Conservation (phyloP, 208 protist genomes). For the Trypanosoma grayi region DNA sequence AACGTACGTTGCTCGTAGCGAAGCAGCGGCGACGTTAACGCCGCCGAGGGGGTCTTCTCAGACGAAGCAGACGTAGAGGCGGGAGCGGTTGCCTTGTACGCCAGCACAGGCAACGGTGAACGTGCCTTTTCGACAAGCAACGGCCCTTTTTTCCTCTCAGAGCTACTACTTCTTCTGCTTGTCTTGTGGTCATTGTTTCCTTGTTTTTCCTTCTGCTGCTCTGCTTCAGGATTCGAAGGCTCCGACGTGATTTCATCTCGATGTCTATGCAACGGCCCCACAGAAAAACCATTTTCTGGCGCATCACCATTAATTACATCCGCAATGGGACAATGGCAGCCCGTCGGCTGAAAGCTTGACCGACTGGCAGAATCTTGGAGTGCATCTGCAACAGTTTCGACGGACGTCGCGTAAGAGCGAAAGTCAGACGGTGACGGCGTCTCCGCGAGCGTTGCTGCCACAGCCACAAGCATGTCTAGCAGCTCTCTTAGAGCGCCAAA, state of each 20-base stretch:
- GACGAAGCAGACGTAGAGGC: neutral
- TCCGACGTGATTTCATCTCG: too few relatives aligned
- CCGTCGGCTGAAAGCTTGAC: too few relatives aligned
- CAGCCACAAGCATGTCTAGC: conserved; percentile 15
- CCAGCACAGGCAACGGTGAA: neutral
- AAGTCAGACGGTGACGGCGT: neutral
- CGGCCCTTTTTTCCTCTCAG: neutral
- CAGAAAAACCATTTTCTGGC: too few relatives aligned
- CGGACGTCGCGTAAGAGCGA: neutral
- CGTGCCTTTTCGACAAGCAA: too few relatives aligned
- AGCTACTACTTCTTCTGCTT: neutral
- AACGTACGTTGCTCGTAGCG: neutral
- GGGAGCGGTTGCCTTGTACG: neutral
- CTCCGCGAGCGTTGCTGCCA: conserved; percentile 11
- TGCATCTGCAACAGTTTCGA: too few relatives aligned
- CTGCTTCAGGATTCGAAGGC: neutral
- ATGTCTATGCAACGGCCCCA: too few relatives aligned
- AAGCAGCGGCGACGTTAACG: neutral
- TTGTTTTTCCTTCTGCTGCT: neutral
- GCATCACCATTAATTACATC: too few relatives aligned
- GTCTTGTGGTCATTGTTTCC: neutral
- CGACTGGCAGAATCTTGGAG: too few relatives aligned
- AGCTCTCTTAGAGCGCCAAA: conserved; percentile 16
- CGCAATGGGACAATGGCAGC: too few relatives aligned
- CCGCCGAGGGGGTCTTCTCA: too few relatives aligned